phyloP scores from a whole-genome alignment of 352 stramenopile genomes.

The Phytophthora hibernalis region DNA sequence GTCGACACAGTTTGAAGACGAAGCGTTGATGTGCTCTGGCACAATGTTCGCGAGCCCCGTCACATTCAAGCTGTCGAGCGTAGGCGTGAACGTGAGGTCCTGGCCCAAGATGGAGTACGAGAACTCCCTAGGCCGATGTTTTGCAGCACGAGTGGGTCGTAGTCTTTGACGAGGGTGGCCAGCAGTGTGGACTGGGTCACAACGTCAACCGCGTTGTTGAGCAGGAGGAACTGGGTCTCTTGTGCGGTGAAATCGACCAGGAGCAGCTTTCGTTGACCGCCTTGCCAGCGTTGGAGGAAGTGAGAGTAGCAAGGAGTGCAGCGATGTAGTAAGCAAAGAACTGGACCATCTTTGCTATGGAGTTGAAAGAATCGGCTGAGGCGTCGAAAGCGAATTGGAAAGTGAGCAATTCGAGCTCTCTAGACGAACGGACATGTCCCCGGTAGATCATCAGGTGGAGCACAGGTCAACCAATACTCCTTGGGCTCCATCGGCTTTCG shows the following conservation, averaged over 20 bases:
- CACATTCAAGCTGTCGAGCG: conserved; percentile 52
- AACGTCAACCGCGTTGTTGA: conserved; percentile 52
- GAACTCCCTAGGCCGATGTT: conserved; percentile 46
- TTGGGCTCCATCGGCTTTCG: conserved; percentile 15
- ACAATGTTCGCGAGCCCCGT: conserved; percentile 46
- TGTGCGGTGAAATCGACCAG: conserved; percentile 51
- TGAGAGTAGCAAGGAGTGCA: conserved; percentile 1
- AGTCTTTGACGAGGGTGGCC: conserved; percentile 27
- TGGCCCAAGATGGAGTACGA: conserved; percentile 48
- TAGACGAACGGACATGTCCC: conserved; percentile 1
- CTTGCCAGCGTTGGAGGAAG: background rate
- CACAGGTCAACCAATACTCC: background rate
- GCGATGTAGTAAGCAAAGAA: background rate
- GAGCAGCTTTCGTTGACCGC: conserved; percentile 36
- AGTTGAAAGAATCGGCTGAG: background rate
- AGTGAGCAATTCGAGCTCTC: conserved; percentile 13
- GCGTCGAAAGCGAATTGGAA: conserved; percentile 16
- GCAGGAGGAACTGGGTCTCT: conserved; percentile 41
- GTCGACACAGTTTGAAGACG: conserved; percentile 37
- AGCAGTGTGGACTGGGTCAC: conserved; percentile 26
- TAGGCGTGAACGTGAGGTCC: conserved; percentile 57
- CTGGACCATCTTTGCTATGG: conserved; percentile 15
- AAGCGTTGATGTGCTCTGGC: conserved; percentile 51
- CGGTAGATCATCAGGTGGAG: background rate
- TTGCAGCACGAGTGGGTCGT: conserved; percentile 52